Evolutionary conservation across 768 basidiomycete species (phyloP), one percentile per base, ranked within the genome.

Genomic region (Mrakia blollopis): DNA sequence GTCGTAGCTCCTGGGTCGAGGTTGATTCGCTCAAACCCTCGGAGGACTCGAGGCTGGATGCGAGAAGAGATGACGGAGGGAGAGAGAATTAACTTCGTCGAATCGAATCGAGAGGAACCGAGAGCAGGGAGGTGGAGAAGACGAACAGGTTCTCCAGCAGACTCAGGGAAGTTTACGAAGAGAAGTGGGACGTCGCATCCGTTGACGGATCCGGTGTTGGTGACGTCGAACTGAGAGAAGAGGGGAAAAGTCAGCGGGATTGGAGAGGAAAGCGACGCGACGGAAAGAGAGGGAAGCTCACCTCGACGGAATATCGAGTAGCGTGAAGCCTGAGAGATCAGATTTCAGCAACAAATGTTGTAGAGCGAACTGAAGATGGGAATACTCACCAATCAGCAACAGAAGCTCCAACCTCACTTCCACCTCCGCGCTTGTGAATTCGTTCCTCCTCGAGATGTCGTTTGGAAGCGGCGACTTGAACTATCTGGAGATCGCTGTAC

Each of bases 181-280:
- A 81, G 44, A 61, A 81, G 81, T 2, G 80, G 79, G 47, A 81
- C 74, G 78, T 92, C 92, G 54, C 86, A 86, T n/a, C 92, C 93
- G 69, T 81, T 86, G 11, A 86, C 83, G 0, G 80, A 74, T 0
- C 92, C 93, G 0, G 86, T 87, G 82, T 94, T 94, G 79, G 84
- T 81, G 39, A 94, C 86, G 10, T 85, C 82, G 81, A 93, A 93
- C 0, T 87, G 80, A 10, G 73, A 86, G 32, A 35, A 21, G 0
- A 54, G 18, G 50, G 28, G 39, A 8, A 11, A 14, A 50, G 35
- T 72, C 14, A 60, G 70, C 35, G 21, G n/a, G 23, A 10, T 25
- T 3, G 39, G 25, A 41, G 65, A 18, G 2, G 10, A 68, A 30
- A 10, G 18, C 41, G 41, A 69, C 41, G 11, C 32, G 67, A 11